Evolutionary conservation across 495 filamentous ascomycete species (phyloP), one percentile per base, ranked within the genome.

Genomic region (Rhypophila decipiens): DNA sequence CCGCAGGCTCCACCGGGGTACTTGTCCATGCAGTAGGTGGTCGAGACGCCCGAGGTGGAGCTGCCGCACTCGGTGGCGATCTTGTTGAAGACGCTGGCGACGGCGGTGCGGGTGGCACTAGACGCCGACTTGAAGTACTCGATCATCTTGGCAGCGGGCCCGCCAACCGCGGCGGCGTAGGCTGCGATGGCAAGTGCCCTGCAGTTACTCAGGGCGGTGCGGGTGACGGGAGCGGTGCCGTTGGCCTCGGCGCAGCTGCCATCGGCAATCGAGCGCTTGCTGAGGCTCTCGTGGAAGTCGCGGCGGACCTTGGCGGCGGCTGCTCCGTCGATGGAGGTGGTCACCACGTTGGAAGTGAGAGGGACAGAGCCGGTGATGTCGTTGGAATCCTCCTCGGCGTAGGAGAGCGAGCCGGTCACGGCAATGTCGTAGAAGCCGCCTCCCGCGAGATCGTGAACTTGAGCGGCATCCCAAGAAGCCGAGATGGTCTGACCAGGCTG

Each of bases 41-140:
- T 59, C 5, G 76, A 75, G 2, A 53, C 47, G 2, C 75, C 73
- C 4, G 59, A 61, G 12, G 58, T 66, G 17, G 62, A 66, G 11
- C 69, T 68, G 23, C 57, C 44, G 34, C 78, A 76, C 51, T 80
- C 74, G n/a, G 44, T 57, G 13, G 74, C 73, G n/a, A 82, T 67
- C 12, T 69, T 70, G 13, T 46, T 52, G 19, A 82, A 67, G 18
- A 79, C 74, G 29, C 57, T 63, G 12, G 78, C 71, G 18, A 86
- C 80, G 11, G 60, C 64, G 38, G 54, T 68, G 24, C 76, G 69
- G 2, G 63, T 64, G 1, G 64, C 54, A 24, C 53, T 57, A 17
- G 59, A 47, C n/a, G 70, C 76, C 4, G 75, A 76, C 64, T 77
- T 82, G 74, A 83, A 86, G 63, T 82, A 83, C 49, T 82, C 78